These are phyloP conservation scores for Coemansia sp. DNA, from an alignment of 192 early-diverging fungal genomes.

Conservation along the genomic window DNA sequence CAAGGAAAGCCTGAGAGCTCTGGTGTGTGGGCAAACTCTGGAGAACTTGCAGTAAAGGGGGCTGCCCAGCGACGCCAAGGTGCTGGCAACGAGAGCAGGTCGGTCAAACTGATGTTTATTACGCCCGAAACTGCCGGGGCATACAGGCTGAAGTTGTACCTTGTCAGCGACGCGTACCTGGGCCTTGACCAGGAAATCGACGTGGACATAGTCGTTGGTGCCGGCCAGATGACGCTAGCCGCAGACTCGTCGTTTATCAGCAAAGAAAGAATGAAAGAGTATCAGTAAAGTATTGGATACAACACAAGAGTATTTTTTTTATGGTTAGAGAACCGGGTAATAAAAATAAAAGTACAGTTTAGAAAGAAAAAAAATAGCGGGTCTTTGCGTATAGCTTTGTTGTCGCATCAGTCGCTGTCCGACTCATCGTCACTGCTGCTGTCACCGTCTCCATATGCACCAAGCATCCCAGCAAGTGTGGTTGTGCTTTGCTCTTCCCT, in stretches of 20 bases:
- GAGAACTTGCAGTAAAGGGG: constrained; percentile 32
- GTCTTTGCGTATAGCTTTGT: too few species aligned
- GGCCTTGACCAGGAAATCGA: constrained; percentile 67
- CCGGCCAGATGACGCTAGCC: constrained; percentile 24
- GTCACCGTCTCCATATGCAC: constrained; percentile 33
- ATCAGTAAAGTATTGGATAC: constrained; percentile 16
- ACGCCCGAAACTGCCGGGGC: constrained; percentile 64
- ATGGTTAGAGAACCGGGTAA: neutral
- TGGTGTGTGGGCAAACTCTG: constrained; percentile 14
- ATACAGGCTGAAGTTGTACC: constrained; percentile 56
- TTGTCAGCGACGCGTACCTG: constrained; percentile 80
- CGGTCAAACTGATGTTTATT: constrained; percentile 59
- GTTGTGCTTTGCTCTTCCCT: neutral
- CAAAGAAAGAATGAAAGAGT: constrained; percentile 40
- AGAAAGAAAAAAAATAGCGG: neutral
- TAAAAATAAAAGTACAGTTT: neutral
- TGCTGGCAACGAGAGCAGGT: neutral
- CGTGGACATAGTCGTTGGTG: constrained; percentile 42
- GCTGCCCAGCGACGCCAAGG: neutral
- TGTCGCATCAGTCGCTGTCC: constrained; percentile 3
- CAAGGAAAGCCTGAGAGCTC: constrained; percentile 36
- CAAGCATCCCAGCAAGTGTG: constrained; percentile 38
- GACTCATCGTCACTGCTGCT: neutral
- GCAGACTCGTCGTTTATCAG: constrained; percentile 23
- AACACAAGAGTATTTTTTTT: neutral